Percentiles rank a stretch among this genome's conserved stretches.
phyloP scores from a whole-genome alignment of 352 stramenopile species.

The Phytophthora ohioensis region DNA sequence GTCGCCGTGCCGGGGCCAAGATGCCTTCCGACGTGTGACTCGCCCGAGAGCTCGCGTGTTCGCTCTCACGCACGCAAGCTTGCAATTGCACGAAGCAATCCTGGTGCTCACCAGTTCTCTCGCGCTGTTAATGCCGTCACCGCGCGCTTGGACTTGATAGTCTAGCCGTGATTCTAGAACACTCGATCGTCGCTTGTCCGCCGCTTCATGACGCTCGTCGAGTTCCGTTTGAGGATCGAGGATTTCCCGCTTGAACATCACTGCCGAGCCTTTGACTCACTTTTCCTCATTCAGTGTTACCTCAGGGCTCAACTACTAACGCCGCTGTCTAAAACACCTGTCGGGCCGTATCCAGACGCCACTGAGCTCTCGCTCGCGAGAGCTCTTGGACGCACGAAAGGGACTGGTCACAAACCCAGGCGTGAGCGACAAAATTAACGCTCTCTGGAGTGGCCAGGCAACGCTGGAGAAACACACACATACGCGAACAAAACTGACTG shows the following conservation, averaged over 20 bases:
- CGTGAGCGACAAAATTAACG: neutral
- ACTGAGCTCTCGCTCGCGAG: neutral
- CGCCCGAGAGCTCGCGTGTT: constrained; percentile 24
- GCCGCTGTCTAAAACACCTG: constrained; percentile 9
- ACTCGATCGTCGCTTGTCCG: constrained; percentile 15
- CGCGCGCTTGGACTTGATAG: constrained; percentile 7
- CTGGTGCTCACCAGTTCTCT: constrained; percentile 16
- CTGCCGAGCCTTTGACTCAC: constrained; percentile 25
- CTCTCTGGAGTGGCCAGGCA: constrained; percentile 14
- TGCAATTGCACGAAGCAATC: constrained; percentile 35
- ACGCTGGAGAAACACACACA: constrained; percentile 15
- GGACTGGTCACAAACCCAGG: constrained; percentile 1
- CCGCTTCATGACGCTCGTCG: too few relatives aligned
- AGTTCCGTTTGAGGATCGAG: neutral
- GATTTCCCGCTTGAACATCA: constrained; percentile 23
- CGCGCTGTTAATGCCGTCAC: constrained; percentile 11
- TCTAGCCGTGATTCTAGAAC: constrained; percentile 33
- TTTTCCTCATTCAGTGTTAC: constrained; percentile 17
- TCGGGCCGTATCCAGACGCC: constrained; percentile 6
- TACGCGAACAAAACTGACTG: constrained; percentile 18
- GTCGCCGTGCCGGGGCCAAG: constrained; percentile 5
- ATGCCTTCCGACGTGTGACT: constrained; percentile 23
- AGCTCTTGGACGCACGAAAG: constrained; percentile 4
- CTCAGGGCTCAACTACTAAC: constrained; percentile 30
- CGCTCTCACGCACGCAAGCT: constrained; percentile 41